A percentile compares a stretch with the other conserved stretches of the same genome.
phyloP scores from a whole-genome alignment of 2,329 filamentous ascomycete genomes.

The Rutstroemia sp. region DNA sequence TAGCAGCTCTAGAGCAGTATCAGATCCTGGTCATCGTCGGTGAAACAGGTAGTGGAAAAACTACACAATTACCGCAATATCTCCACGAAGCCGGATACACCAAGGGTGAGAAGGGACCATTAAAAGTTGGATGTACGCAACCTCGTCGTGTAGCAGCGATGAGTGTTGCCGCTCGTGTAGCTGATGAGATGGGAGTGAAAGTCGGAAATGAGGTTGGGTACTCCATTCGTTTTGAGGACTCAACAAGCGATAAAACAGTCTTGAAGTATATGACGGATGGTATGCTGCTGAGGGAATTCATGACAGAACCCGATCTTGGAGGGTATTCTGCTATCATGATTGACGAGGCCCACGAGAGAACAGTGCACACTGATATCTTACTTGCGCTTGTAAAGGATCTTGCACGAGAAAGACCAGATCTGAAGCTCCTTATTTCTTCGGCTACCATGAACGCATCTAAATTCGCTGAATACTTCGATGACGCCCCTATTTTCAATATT shows the following conservation, averaged over 20 bases:
- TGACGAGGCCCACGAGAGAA: slow-evolving; percentile 94
- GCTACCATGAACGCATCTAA: slow-evolving; percentile 93
- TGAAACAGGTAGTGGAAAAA: slow-evolving; percentile 93
- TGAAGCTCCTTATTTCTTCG: slow-evolving; percentile 87
- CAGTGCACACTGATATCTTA: slow-evolving; percentile 83
- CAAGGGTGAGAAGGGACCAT: slow-evolving; percentile 68
- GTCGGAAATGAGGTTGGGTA: slow-evolving; percentile 91
- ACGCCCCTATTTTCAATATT: slow-evolving; percentile 90
- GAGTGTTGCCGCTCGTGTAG: slow-evolving; percentile 93
- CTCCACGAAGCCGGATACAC: slow-evolving; percentile 87
- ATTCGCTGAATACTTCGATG: slow-evolving; percentile 86
- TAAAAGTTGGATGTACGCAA: slow-evolving; percentile 89
- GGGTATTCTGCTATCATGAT: slow-evolving; percentile 89
- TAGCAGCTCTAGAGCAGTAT: slow-evolving; percentile 77
- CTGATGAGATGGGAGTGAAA: slow-evolving; percentile 86
- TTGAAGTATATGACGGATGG: slow-evolving; percentile 98
- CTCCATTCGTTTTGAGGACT: slow-evolving; percentile 89
- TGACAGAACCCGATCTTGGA: slow-evolving; percentile 78
- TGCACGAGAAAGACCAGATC: slow-evolving; percentile 69
- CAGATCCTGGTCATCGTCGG: slow-evolving; percentile 89
- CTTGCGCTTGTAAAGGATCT: slow-evolving; percentile 86
- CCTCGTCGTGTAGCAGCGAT: slow-evolving; percentile 93
- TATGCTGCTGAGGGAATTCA: slow-evolving; percentile 83
- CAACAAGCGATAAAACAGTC: slow-evolving; percentile 82
- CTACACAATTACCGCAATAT: slow-evolving; percentile 91